These are phyloP conservation scores for Alternaria rosae DNA, from an alignment of 2,329 filamentous ascomycete species.

Conservation along the genomic window DNA sequence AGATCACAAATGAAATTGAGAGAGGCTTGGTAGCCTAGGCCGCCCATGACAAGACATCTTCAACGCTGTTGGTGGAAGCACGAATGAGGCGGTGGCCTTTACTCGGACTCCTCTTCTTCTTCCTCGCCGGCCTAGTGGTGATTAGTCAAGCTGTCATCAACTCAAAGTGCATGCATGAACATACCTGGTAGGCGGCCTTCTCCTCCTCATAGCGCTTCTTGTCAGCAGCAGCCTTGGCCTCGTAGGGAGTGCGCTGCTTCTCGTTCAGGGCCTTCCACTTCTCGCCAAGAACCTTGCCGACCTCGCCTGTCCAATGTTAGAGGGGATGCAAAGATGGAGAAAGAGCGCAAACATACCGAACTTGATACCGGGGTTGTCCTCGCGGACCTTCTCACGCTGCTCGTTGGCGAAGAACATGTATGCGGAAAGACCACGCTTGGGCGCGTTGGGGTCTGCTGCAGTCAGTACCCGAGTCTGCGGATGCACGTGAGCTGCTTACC, in stretches of 20 bases:
- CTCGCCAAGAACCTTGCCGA: constrained; percentile 97
- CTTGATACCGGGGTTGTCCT: constrained; percentile 96
- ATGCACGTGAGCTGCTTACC: constrained; percentile 55
- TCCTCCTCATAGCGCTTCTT: constrained; percentile 99
- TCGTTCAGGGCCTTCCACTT: constrained; percentile 97
- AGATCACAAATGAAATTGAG: constrained; percentile 34
- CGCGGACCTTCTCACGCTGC: constrained; percentile 96
- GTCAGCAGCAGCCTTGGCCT: constrained; percentile 94
- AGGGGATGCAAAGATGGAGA: background rate
- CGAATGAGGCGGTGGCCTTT: constrained; percentile 21
- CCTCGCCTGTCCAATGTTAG: constrained; percentile 71
- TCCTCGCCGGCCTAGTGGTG: constrained; percentile 39
- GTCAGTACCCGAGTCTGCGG: constrained; percentile 14
- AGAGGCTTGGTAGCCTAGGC: constrained; percentile 28
- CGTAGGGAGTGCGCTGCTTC: constrained; percentile 91
- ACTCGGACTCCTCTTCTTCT: constrained; percentile 53
- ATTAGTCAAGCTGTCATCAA: constrained; percentile 22
- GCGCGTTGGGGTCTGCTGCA: constrained; percentile 85
- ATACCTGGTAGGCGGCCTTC: constrained; percentile 75
- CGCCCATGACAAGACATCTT: constrained; percentile 38
- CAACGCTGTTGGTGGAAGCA: constrained; percentile 15
- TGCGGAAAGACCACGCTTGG: constrained; percentile 98
- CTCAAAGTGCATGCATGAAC: background rate
- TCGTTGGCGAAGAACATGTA: constrained; percentile 99
- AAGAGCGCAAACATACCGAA: constrained; percentile 71